phyloP scores from a whole-genome alignment of 352 stramenopile genomes.

The Globisporangium spinosum region DNA sequence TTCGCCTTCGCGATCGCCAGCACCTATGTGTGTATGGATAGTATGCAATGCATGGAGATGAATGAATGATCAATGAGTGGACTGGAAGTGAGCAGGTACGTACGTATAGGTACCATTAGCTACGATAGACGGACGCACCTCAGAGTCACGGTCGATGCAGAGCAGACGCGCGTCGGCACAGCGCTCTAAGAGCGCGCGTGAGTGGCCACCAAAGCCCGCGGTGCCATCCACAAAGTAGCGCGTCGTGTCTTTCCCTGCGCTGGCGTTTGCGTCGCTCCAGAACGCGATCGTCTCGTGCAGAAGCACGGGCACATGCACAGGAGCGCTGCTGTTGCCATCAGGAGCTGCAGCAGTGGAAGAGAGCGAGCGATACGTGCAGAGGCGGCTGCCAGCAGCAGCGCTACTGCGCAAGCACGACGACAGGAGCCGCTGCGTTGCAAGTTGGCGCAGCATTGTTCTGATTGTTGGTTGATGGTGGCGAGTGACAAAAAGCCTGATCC shows the following conservation, averaged over 20 bases:
- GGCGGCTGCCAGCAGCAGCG: neutral
- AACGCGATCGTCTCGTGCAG: constrained; percentile 46
- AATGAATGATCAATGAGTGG: neutral
- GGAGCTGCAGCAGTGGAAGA: neutral
- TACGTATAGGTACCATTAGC: neutral
- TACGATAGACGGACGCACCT: constrained; percentile 21
- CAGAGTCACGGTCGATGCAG: constrained; percentile 76
- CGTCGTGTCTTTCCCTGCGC: neutral
- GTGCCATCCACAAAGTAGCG: constrained; percentile 77
- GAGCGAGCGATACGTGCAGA: neutral
- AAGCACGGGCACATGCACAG: constrained; percentile 56
- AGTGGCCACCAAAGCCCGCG: constrained; percentile 65
- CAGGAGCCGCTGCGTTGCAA: constrained; percentile 1
- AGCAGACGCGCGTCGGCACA: constrained; percentile 50
- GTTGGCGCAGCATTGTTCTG: constrained; percentile 3
- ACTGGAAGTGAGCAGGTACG: neutral
- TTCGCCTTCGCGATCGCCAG: constrained; percentile 51
- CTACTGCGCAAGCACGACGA: neutral
- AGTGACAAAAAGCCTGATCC: neutral
- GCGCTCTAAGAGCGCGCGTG: constrained; percentile 48
- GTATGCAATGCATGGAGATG: neutral
- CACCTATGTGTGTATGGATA: constrained; percentile 20
- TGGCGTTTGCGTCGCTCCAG: constrained; percentile 15
- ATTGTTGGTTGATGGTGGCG: neutral
- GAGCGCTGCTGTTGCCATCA: constrained; percentile 19